Evolutionary conservation across 805 yeast genomes (phyloP).

Genomic region (Limtongia smithiae): DNA sequence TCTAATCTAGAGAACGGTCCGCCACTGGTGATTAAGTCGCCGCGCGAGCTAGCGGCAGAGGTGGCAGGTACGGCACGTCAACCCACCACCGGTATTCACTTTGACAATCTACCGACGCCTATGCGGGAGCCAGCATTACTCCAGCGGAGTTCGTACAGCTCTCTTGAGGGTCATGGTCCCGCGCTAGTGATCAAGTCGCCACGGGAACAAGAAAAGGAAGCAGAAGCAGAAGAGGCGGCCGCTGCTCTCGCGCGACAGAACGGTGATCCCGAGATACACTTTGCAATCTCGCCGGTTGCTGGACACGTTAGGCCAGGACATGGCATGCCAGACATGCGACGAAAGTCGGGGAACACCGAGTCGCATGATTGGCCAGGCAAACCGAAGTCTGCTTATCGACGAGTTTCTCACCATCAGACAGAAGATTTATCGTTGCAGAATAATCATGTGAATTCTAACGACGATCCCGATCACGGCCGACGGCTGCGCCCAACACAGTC

Average conservation of each 20-base stretch:
- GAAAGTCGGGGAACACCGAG: too few relatives aligned
- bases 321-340: neutral
- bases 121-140: conserved; percentile 1
- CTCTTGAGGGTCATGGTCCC: conserved; percentile 63
- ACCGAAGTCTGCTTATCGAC: too few relatives aligned
- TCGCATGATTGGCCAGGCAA: too few relatives aligned
- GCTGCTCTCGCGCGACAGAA: conserved; percentile 25
- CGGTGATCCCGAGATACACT: conserved; percentile 31
- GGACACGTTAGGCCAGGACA: conserved; percentile 6
- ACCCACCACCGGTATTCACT: neutral
- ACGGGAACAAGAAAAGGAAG: conserved; percentile 45
- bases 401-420: too few relatives aligned
- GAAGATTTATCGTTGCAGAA: too few relatives aligned
- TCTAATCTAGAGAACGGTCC: conserved; percentile 60
- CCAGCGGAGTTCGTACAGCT: neutral
- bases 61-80: too few relatives aligned
- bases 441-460: too few relatives aligned
- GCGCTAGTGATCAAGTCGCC: conserved; percentile 77
- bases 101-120: conserved; percentile 6
- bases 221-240: conserved; percentile 22
- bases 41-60: conserved; percentile 48
- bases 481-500: neutral
- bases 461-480: too few relatives aligned
- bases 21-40: conserved; percentile 70
- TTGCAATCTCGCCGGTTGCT: conserved; percentile 21